phyloP scores from a whole-genome alignment of 805 yeast genomes.

The Wickerhamomyces queroliae region DNA sequence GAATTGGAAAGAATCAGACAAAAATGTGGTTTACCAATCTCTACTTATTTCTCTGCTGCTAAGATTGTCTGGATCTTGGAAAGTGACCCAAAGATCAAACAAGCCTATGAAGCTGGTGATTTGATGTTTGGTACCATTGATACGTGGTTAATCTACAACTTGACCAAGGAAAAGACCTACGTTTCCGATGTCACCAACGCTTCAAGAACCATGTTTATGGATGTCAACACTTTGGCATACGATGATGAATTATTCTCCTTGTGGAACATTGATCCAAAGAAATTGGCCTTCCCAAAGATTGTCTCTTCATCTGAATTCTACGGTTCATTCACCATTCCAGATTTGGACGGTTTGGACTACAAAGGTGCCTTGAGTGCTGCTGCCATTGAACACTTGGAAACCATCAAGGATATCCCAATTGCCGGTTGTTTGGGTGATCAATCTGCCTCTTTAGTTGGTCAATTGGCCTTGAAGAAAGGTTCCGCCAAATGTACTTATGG shows the following conservation, averaged over 20 bases:
- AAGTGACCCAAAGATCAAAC: constrained; percentile 60
- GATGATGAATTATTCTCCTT: constrained; percentile 70
- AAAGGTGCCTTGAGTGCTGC: constrained; percentile 44
- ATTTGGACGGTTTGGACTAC: constrained; percentile 44
- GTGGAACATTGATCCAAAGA: constrained; percentile 71
- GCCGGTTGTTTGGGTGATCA: constrained; percentile 94
- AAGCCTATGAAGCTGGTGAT: constrained; percentile 68
- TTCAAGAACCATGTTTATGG: constrained; percentile 85
- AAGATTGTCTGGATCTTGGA: constrained; percentile 87
- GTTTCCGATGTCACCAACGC: constrained; percentile 91
- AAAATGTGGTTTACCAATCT: constrained; percentile 79
- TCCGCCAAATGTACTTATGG: constrained; percentile 95
- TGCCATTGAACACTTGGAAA: constrained; percentile 41
- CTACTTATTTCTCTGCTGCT: constrained; percentile 88
- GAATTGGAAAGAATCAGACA: constrained; percentile 52
- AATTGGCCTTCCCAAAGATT: constrained; percentile 67
- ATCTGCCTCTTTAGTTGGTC: constrained; percentile 90
- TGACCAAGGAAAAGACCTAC: constrained; percentile 64
- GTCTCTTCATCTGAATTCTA: constrained; percentile 73
- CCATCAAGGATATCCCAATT: constrained; percentile 62
- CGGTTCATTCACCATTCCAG: constrained; percentile 66
- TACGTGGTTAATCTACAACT: constrained; percentile 85
- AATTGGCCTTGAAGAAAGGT: constrained; percentile 76
- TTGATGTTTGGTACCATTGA: constrained; percentile 93
- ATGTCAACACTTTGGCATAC: constrained; percentile 67